These are phyloP conservation scores for Thelonectria rubi DNA, from an alignment of 2,329 filamentous ascomycete species.

Conservation along the genomic window DNA sequence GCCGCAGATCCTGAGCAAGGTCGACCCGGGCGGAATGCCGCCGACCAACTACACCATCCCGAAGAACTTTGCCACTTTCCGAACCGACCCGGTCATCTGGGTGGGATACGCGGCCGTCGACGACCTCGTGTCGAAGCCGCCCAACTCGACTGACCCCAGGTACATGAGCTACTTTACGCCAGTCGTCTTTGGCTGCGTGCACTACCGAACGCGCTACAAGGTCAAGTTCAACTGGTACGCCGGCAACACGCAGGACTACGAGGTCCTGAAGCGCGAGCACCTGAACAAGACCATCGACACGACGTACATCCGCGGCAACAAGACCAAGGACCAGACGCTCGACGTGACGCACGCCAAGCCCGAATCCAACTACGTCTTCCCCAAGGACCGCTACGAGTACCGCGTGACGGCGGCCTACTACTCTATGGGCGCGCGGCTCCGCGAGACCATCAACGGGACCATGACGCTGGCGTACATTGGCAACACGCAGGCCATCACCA, in stretches of 20 bases:
- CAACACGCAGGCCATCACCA: slow-evolving; percentile 12
- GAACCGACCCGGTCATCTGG: slow-evolving; percentile 39
- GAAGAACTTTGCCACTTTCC: slow-evolving; percentile 33
- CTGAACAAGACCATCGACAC: slow-evolving; percentile 17
- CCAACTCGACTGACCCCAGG: slow-evolving; percentile 20
- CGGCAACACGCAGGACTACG: slow-evolving; percentile 3
- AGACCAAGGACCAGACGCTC: neutral
- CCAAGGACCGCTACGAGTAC: slow-evolving; percentile 6
- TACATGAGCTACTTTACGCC: slow-evolving; percentile 5
- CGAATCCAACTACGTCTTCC: slow-evolving; percentile 8
- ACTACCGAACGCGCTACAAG: slow-evolving; percentile 12
- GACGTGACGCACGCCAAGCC: slow-evolving; percentile 12
- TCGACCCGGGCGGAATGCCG: slow-evolving; percentile 24
- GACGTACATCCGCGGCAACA: neutral
- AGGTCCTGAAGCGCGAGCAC: neutral
- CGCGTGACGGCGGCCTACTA: slow-evolving; percentile 14
- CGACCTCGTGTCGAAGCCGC: neutral
- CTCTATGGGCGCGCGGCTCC: slow-evolving; percentile 12
- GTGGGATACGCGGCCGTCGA: slow-evolving; percentile 31
- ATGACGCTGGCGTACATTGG: neutral
- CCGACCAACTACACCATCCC: slow-evolving; percentile 14
- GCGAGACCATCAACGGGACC: slow-evolving; percentile 15
- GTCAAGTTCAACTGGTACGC: slow-evolving; percentile 18
- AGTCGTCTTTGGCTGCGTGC: slow-evolving; percentile 20
- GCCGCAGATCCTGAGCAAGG: slow-evolving; percentile 23